These are phyloP conservation scores for Trichoderma gracile DNA, from an alignment of 2,329 filamentous ascomycete genomes.

Conservation along the genomic window DNA sequence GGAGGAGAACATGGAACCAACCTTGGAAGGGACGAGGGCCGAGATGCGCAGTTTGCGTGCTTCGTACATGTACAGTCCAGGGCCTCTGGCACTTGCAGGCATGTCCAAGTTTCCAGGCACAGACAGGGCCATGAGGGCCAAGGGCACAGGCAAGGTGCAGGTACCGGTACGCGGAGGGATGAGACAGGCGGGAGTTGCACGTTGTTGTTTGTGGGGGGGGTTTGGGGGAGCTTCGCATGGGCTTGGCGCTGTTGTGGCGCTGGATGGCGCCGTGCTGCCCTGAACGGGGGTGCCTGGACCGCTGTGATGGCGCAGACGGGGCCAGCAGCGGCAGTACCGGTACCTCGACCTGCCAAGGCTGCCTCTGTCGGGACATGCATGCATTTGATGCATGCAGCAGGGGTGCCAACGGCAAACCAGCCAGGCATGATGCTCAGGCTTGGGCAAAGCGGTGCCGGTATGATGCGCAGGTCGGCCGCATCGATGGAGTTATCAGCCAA, in stretches of 20 bases:
- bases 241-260: no score
- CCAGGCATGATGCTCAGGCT: background rate
- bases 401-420: background rate
- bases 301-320: background rate
- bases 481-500: slow-evolving; percentile 4
- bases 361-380: no score
- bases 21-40: background rate
- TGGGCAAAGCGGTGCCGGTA: background rate
- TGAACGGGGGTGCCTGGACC: background rate
- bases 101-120: background rate
- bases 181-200: background rate
- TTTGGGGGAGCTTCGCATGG: background rate
- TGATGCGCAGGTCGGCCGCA: slow-evolving; percentile 7
- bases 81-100: background rate
- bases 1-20: no score
- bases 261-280: background rate
- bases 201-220: background rate
- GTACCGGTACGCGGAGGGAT: background rate
- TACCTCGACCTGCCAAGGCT: background rate
- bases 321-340: background rate
- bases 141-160: background rate
- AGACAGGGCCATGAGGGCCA: no score
- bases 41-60: background rate
- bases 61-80: background rate
- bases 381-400: background rate